Base-by-base conservation (phyloP, 2,329 filamentous ascomycete species). In the Anisogramma anomala region DNA sequence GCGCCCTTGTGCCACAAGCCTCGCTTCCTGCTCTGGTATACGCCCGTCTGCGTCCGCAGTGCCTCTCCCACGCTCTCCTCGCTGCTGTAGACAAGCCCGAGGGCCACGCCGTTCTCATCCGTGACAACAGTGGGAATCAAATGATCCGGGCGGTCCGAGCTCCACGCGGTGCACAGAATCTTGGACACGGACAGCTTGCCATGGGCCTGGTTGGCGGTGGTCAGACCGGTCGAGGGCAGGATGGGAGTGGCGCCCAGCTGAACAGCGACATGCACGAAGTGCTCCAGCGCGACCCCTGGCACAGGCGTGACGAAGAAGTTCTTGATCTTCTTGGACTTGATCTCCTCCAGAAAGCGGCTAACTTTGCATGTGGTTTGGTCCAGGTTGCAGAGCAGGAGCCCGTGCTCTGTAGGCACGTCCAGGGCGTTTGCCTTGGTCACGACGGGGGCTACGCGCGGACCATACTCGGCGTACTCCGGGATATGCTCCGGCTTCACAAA, bases 1-100 rank as follows among this genome's bases (percentile, higher is more conserved):
- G 88, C 84, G 5, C 91, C 91, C 67, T 98, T 98, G 62, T 94
- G 82, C 91, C 91, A 98, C 20, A 98, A 64, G 0, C 91, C 91
- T 33, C 91, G 77, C 68, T 95, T 96, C 39, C 91, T 75, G 66
- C 89, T 96, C 63, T 95, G 87, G 60, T 98, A 98, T 27, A 96
- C 89, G 23, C 91, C 88, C 0, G 68, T 69, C 52, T 72, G 67
- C 5, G 86, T 94, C 54, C 76, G 77, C 46, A 98, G 59, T 27
- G 89, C 89, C 64, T 94, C 89, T 7, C 78, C 70, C 25, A 98
- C 78, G 58, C 89, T 96, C 60, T 93, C 84, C 48, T 83, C 77
- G 56, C 84, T 95, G 62, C 88, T 94, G 69, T 95, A 98, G 14
- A 95, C 91, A 49, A 98, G 65, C 1, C 91, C 91, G 11, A 98